These are phyloP conservation scores for Arthromyces matolae DNA, from an alignment of 768 basidiomycete genomes.

Conservation along the genomic window DNA sequence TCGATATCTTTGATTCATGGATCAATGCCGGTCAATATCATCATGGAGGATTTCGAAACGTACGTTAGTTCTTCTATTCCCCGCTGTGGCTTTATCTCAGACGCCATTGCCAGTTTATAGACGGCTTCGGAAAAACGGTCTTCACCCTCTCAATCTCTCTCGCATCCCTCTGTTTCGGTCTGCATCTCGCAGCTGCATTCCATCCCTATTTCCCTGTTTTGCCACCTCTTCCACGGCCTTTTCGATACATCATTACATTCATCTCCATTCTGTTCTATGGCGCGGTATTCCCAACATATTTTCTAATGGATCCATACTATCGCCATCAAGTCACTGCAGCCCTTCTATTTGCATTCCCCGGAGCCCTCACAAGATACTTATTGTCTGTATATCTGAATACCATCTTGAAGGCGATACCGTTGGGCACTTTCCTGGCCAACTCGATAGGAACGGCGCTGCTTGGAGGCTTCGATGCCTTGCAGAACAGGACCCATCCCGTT, in stretches of 20 bases:
- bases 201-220: constrained; percentile 39
- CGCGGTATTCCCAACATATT: constrained; percentile 76
- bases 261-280: constrained; percentile 67
- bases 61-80: constrained; percentile 36
- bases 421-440: constrained; percentile 80
- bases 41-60: constrained; percentile 68
- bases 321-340: constrained; percentile 84
- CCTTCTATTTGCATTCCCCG: constrained; percentile 86
- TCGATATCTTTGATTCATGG: constrained; percentile 85
- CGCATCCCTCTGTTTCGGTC: constrained; percentile 75
- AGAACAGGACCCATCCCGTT: constrained; percentile 44
- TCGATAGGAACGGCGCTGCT: constrained; percentile 79
- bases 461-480: constrained; percentile 67
- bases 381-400: constrained; percentile 73
- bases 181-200: constrained; percentile 48
- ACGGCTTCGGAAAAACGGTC: constrained; percentile 76
- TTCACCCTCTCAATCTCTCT: constrained; percentile 77
- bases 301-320: constrained; percentile 61
- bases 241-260: constrained; percentile 49
- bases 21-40: constrained; percentile 55
- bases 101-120: constrained; percentile 60
- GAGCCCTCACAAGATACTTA: constrained; percentile 78
- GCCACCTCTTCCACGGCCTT: constrained; percentile 35
- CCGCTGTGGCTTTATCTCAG: constrained; percentile 1
- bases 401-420: constrained; percentile 55